Base-by-base conservation (phyloP, 495 filamentous ascomycete genomes). In the Tetracladium marchalianum region DNA sequence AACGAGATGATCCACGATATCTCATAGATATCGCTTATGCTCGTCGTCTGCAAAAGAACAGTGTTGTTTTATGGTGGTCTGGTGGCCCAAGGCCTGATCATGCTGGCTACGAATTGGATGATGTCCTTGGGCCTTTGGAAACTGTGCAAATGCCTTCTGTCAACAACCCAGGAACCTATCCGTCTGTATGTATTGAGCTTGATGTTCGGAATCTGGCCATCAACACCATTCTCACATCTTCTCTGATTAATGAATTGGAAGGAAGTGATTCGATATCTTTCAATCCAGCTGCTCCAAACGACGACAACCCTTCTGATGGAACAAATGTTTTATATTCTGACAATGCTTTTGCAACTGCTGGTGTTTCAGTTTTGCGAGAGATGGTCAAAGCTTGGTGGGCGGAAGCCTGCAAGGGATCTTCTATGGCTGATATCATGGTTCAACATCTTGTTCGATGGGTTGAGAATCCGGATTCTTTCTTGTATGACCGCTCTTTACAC, bases 371-470 rank as follows among this genome's bases (percentile, higher is more conserved):
- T 11, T 69, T 99, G 3, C 81, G 92, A 5, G 92, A 96, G 62
- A 97, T 99, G 92, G 92, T 99, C 50, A 96, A 95, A 61, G 78
- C 85, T 2, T 99, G 93, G 93, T 96, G 90, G 89, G 77, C 80
- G 0, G 89, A 97, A 66, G 92, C 92, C 10, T 95, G 88, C 64
- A 82, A 79, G 44, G 90, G 88, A 4, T 87, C 85, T 49, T 81
- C 73, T 19, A 95, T 96, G 87, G 92, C 92, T 8, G 92, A 99
- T 62, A 81, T 97, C 50, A 93, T 99, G 77, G 93, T 99, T 12
- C 87, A 95, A 61, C 90, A 97, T 63, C 73, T 99, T 22, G 87
- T 99, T 17, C 85, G 93, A 55, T 99, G 92, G 92, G 87, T 97
- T 11, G 86, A 94, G 58, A 89, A 77, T 44, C 85, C 90, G 1